phyloP scores from a whole-genome alignment of 805 yeast species.

The Cyberlindnera meyerae region DNA sequence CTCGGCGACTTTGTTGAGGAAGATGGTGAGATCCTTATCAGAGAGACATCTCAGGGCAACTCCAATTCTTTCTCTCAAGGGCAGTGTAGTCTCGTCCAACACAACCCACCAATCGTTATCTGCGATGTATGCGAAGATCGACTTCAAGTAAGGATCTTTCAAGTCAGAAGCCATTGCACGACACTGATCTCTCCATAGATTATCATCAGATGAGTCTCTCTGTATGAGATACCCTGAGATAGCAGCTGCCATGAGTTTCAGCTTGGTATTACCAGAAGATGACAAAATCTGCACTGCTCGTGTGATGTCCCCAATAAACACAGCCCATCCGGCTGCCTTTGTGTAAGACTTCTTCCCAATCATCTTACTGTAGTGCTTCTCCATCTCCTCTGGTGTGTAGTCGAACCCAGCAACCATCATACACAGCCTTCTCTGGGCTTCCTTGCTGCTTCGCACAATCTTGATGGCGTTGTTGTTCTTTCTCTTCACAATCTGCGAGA shows the following conservation, averaged over 20 bases:
- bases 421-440: constrained; percentile 70
- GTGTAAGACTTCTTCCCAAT: constrained; percentile 59
- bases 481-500: constrained; percentile 30
- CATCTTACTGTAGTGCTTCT: constrained; percentile 55
- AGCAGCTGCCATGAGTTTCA: constrained; percentile 84
- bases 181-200: constrained; percentile 90
- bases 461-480: constrained; percentile 27
- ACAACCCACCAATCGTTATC: constrained; percentile 97
- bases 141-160: constrained; percentile 84
- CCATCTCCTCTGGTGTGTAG: constrained; percentile 68
- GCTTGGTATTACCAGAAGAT: constrained; percentile 62
- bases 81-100: constrained; percentile 81
- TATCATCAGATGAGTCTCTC: constrained; percentile 37
- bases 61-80: constrained; percentile 83
- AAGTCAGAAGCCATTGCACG: constrained; percentile 82
- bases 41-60: constrained; percentile 83
- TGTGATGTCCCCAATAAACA: constrained; percentile 83
- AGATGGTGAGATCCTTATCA: constrained; percentile 70
- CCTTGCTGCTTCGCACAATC: constrained; percentile 42
- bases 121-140: constrained; percentile 88
- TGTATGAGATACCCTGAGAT: constrained; percentile 84
- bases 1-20: constrained; percentile 64
- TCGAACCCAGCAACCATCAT: constrained; percentile 90
- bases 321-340: constrained; percentile 98
- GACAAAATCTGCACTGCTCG: constrained; percentile 78